Evolutionary conservation across 2,329 filamentous ascomycete species (phyloP), one percentile per base, ranked within the genome.

Genomic region (Xylaria sp.): DNA sequence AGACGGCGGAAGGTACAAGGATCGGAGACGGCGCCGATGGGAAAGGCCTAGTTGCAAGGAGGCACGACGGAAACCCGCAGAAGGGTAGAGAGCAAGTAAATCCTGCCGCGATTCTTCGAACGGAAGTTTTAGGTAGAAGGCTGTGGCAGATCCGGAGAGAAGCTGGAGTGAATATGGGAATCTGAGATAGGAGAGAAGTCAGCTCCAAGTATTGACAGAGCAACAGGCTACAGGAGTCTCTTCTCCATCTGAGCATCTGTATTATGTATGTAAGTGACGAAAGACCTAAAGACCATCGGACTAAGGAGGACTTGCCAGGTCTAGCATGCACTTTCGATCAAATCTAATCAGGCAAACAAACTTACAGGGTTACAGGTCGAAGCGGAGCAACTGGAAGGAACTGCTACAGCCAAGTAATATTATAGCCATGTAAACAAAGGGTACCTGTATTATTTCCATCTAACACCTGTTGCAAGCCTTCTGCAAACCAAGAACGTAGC

Each of bases 121-220:
- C 57, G 23, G 12, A 13, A 60, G 46, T 2, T 28, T n/a, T 7
- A 4, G 10, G 31, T 58, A 13, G n/a, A 54, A 48, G 39, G 9
- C 39, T 37, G 25, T 48, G 39, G 59, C 8, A 39, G 50, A 46
- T 56, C n/a, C 10, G 57, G 15, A 23, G 28, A 20, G 13, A 23
- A 37, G 7, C 44, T 39, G 12, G 39, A 28, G 28, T 5, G 2
- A 25, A 44, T 39, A 48, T 55, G 13, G 10, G 31, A 39, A 37
- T 44, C 54, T 66, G 31, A 34, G 50, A 31, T 57, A 23, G n/a
- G 28, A 63, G 9, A 55, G n/a, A 39, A 28, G 34, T 70, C n/a
- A 68, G 65, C 37, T 18, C 31, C 31, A 52, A 39, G 10, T 15
- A 28, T 39, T 25, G 15, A 10, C 13, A 8, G n/a, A 57, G 25